These are phyloP conservation scores for Cladosporium sp. DNA, from an alignment of 2,329 filamentous ascomycete species.

Conservation along the genomic window DNA sequence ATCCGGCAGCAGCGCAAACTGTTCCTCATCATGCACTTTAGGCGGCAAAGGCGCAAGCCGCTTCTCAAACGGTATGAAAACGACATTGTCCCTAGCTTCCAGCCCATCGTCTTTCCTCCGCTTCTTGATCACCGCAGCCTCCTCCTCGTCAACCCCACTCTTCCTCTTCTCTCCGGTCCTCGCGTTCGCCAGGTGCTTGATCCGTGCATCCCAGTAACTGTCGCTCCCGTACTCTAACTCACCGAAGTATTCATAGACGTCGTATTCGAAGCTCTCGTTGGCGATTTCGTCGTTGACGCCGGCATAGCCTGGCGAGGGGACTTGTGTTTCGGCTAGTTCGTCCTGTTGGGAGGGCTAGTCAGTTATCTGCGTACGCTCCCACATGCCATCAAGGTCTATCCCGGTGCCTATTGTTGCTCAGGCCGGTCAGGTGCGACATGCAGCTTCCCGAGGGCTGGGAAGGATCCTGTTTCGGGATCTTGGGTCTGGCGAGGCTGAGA, in stretches of 20 bases:
- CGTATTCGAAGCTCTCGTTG: slow-evolving; percentile 44
- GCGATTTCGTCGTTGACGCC: slow-evolving; percentile 37
- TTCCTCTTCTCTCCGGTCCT: slow-evolving; percentile 38
- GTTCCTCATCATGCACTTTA: slow-evolving; percentile 31
- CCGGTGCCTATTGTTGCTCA: neutral
- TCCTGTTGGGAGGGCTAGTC: slow-evolving; percentile 37
- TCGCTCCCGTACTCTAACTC: slow-evolving; percentile 53
- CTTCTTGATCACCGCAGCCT: slow-evolving; percentile 20
- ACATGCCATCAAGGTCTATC: neutral
- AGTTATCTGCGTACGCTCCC: neutral
- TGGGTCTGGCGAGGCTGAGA: neutral
- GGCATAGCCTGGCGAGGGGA: slow-evolving; percentile 46
- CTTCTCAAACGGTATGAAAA: slow-evolving; percentile 30
- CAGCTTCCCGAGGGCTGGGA: slow-evolving; percentile 21
- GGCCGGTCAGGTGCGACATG: slow-evolving; percentile 19
- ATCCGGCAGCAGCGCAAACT: slow-evolving; percentile 47
- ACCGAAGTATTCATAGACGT: slow-evolving; percentile 51
- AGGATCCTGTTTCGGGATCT: neutral
- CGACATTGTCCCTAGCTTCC: slow-evolving; percentile 28
- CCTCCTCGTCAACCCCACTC: slow-evolving; percentile 30
- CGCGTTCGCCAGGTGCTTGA: slow-evolving; percentile 21
- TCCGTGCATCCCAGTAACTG: slow-evolving; percentile 45
- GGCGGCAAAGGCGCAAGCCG: slow-evolving; percentile 24
- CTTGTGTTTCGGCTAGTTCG: slow-evolving; percentile 52
- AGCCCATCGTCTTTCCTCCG: slow-evolving; percentile 24